phyloP scores from a whole-genome alignment of 768 basidiomycete species.

The Macrolepiota albuminosa region DNA sequence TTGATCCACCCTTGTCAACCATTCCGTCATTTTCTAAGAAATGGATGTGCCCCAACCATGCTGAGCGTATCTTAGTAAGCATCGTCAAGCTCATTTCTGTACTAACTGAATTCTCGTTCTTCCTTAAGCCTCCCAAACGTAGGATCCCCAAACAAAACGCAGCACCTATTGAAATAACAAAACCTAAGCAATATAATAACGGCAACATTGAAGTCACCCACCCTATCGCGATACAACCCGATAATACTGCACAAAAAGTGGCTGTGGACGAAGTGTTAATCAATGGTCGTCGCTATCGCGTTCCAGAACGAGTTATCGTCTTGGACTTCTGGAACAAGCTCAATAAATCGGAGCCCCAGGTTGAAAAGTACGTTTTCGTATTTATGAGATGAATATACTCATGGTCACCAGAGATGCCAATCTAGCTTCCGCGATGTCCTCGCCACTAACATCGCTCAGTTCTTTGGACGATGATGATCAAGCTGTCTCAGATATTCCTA shows the following conservation, averaged over 20 bases:
- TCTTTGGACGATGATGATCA: constrained; percentile 63
- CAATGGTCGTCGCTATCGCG: constrained; percentile 85
- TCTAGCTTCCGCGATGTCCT: constrained; percentile 51
- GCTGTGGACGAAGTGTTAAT: constrained; percentile 80
- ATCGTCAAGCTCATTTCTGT: constrained; percentile 6
- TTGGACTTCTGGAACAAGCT: constrained; percentile 96
- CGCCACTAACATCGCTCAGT: constrained; percentile 70
- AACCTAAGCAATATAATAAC: constrained; percentile 75
- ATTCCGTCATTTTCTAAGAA: constrained; percentile 88
- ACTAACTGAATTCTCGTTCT: constrained; percentile 9
- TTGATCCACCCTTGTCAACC: constrained; percentile 81
- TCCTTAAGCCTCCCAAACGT: constrained; percentile 64
- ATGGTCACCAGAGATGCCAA: constrained; percentile 29
- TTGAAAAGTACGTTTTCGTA: constrained; percentile 34
- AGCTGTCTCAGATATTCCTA: constrained; percentile 20
- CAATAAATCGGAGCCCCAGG: constrained; percentile 35
- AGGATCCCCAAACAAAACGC: constrained; percentile 72
- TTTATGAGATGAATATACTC: not conserved
- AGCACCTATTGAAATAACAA: constrained; percentile 69
- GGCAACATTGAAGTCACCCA: constrained; percentile 89
- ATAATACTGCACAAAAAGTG: constrained; percentile 38
- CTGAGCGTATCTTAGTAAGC: constrained; percentile 80
- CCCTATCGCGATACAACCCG: constrained; percentile 44
- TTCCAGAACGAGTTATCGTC: constrained; percentile 87
- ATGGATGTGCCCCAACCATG: constrained; percentile 99